A percentile compares a stretch with the other conserved stretches of the same genome.
Evolutionary conservation across 208 protist species (phyloP).

Genomic region (Angomonas deanei): DNA sequence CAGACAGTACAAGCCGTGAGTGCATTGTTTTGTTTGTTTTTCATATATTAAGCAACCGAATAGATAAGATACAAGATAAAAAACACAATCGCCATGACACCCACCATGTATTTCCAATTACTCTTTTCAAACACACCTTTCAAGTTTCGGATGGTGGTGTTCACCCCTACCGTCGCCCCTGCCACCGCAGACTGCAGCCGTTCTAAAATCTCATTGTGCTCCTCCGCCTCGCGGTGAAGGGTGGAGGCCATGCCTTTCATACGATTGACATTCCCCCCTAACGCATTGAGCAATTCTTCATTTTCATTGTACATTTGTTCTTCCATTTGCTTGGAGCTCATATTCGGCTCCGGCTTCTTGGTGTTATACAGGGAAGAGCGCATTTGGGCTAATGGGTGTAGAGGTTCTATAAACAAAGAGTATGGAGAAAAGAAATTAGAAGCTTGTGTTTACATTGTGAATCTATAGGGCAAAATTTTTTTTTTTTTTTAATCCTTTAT

Average conservation of each 20-base stretch:
- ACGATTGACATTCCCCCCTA: conserved; percentile 43
- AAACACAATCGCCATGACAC: conserved; percentile 33
- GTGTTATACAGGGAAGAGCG: conserved; percentile 59
- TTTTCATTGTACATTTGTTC: conserved; percentile 73
- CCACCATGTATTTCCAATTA: conserved; percentile 46
- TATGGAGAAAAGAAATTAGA: too few species aligned
- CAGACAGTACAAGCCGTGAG: too few species aligned
- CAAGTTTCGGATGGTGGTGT: conserved; percentile 37
- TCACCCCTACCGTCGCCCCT: conserved; percentile 48
- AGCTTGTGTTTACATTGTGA: too few species aligned
- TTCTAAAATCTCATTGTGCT: conserved; percentile 68
- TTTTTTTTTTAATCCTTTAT: not conserved
- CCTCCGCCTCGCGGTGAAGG: conserved; percentile 54
- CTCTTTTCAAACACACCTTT: conserved; percentile 52
- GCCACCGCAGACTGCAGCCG: conserved; percentile 38
- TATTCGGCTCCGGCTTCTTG: too few species aligned
- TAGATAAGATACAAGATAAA: conserved; percentile 33
- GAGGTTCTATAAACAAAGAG: too few species aligned
- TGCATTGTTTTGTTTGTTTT: too few species aligned
- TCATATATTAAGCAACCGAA: too few species aligned
- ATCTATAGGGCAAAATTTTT: too few species aligned
- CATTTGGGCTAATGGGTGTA: too few species aligned
- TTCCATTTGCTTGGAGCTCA: conserved; percentile 42
- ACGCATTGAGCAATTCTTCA: conserved; percentile 62
- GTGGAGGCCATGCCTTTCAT: conserved; percentile 60